Base-by-base conservation (phyloP, 345 rosid genomes). In the Rubroshorea leprosula region DNA sequence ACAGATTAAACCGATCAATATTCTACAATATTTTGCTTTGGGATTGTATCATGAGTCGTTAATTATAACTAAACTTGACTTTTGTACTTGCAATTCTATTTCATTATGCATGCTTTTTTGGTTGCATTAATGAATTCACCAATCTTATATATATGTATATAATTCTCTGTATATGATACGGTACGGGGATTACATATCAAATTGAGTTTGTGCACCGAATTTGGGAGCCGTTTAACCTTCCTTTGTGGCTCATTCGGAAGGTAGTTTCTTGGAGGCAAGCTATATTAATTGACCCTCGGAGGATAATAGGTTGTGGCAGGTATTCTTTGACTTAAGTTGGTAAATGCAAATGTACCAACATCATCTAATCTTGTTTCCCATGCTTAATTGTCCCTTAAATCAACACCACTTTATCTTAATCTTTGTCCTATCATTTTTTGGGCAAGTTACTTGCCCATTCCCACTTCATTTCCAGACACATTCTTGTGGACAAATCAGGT, bases 201-300 rank as follows among this genome's bases (percentile, higher is more conserved):
- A 10, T 31, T 26, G 18, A 27, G 29, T 15, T 22, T 6, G 13
- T 5, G 11, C 23, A 50, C 66, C 59, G 29, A 47, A 55, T 52
- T 55, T 60, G 41, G 51, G 76, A 68, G 76, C 69, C 64, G 74
- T 67, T 77, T 55, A 58, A 71, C 67, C 59, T 62, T 68, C 54
- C 18, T 39, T 51, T 38, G 59, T 23, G 61, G 62, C 41, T 46
- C 46, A 8, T 38, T 69, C 23, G 77, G 71, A 66, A 57, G 49
- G 35, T 66, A 49, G 61, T 51, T 49, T 7, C n/a, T 60, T 72
- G 74, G 72, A 62, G 35, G 67, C 22, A 71, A 58, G 53, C 52
- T 22, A 4, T 7, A n/a, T n/a, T n/a, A 6, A 35, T 43, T 68
- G 58, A 70, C 62, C 72, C 41, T 53, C 44, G 1, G 45, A 54